These are phyloP conservation scores for Lipomyces oligophaga DNA, from an alignment of 805 yeast species.

Conservation along the genomic window DNA sequence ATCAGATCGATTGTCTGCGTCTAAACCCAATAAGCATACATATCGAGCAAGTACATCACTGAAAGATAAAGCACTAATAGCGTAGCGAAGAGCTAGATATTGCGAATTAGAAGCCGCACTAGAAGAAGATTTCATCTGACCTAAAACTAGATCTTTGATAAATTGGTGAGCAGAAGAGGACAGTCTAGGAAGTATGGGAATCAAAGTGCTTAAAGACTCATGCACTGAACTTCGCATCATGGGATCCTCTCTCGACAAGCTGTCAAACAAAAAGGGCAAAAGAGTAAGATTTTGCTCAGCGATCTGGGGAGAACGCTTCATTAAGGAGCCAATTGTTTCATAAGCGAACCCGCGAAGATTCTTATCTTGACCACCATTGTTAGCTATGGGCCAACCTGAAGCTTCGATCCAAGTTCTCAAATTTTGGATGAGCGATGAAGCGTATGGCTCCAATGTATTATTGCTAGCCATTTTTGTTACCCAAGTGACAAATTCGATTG, in stretches of 20 bases:
- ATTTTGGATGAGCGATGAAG: slow-evolving; percentile 19
- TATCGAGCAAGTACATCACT: slow-evolving; percentile 62
- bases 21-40: slow-evolving; percentile 63
- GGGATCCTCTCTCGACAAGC: slow-evolving; percentile 58
- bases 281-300: slow-evolving; percentile 48
- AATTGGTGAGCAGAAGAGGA: slow-evolving; percentile 38
- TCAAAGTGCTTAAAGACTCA: slow-evolving; percentile 60
- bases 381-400: slow-evolving; percentile 37
- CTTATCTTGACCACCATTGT: slow-evolving; percentile 11
- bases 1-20: slow-evolving; percentile 58
- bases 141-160: slow-evolving; percentile 43
- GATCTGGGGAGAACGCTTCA: slow-evolving; percentile 22
- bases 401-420: slow-evolving; percentile 29
- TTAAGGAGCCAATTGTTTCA: slow-evolving; percentile 72
- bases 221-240: slow-evolving; percentile 68
- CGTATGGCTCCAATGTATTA: slow-evolving; percentile 22
- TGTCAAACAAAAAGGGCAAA: slow-evolving; percentile 64
- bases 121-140: slow-evolving; percentile 40
- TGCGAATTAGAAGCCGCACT: slow-evolving; percentile 50
- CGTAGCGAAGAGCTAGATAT: slow-evolving; percentile 60
- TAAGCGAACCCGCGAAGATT: slow-evolving; percentile 62
- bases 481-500: slow-evolving; percentile 65
- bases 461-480: slow-evolving; percentile 41
- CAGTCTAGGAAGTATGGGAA: slow-evolving; percentile 44
- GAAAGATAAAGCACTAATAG: slow-evolving; percentile 63